These are phyloP conservation scores for Mimosa bimucronata DNA, from an alignment of 306 rosid species.

Conservation along the genomic window DNA sequence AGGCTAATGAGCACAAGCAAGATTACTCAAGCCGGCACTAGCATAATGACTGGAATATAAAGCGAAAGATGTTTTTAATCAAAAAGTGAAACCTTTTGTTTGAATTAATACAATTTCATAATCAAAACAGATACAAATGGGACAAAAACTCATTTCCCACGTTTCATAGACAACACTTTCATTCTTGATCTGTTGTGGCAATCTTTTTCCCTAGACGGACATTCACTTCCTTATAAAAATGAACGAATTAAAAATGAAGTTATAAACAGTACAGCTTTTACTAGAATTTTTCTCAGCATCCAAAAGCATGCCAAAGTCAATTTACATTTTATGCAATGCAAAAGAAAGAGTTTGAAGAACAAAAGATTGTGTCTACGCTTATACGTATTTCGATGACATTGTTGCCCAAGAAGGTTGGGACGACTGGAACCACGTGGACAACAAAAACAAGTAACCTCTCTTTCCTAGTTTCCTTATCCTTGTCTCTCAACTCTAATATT, in stretches of 20 bases:
- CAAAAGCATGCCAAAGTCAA: constrained; percentile 16
- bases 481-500: no score
- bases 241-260: constrained; percentile 48
- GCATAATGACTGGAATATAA: neutral
- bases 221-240: constrained; percentile 43
- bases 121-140: constrained; percentile 27
- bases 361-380: constrained; percentile 56
- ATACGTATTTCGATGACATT: constrained; percentile 69
- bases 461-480: neutral
- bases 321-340: neutral
- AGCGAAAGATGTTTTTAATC: neutral
- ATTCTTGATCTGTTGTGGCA: constrained; percentile 42
- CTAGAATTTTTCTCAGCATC: neutral
- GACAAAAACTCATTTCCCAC: constrained; percentile 33
- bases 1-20: neutral
- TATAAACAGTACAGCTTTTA: neutral
- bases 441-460: constrained; percentile 57
- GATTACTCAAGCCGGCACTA: neutral
- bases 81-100: neutral
- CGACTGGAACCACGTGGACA: constrained; percentile 65
- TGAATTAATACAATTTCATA: constrained; percentile 25
- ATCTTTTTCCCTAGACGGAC: constrained; percentile 39
- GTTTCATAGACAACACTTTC: constrained; percentile 42
- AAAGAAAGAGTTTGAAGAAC: constrained; percentile 17
- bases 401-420: constrained; percentile 88